These are phyloP conservation scores for Phialemoniopsis sp. DNA, from an alignment of 2,329 filamentous ascomycete species.

Conservation along the genomic window DNA sequence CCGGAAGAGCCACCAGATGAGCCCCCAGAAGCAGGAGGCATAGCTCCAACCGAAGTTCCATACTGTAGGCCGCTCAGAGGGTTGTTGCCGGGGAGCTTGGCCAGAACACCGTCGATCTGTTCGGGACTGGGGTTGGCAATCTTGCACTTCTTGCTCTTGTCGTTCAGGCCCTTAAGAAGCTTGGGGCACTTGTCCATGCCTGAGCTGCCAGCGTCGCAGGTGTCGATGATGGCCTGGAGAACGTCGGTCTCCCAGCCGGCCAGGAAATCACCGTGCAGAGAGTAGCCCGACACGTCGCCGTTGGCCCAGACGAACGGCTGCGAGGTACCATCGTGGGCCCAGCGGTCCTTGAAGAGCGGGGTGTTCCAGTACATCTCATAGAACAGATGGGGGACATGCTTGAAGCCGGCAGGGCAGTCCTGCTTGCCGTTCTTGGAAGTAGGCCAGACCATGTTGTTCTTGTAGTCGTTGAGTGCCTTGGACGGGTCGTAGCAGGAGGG, in stretches of 20 bases:
- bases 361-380: constrained; percentile 60
- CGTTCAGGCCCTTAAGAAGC: constrained; percentile 49
- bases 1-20: background rate
- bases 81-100: constrained; percentile 51
- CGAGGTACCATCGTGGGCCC: constrained; percentile 46
- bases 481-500: constrained; percentile 70
- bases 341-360: constrained; percentile 43
- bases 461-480: constrained; percentile 53
- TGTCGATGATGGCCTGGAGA: constrained; percentile 64
- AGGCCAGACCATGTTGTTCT: constrained; percentile 66
- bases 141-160: constrained; percentile 40
- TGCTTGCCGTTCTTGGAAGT: constrained; percentile 39
- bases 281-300: constrained; percentile 67
- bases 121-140: constrained; percentile 43
- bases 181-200: constrained; percentile 62
- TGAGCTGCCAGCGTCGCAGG: constrained; percentile 54
- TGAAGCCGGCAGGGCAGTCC: constrained; percentile 51
- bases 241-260: constrained; percentile 65
- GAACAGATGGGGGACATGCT: constrained; percentile 54
- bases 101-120: constrained; percentile 35
- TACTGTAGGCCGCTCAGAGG: constrained; percentile 47
- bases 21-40: background rate
- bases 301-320: constrained; percentile 67
- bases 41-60: constrained; percentile 22
- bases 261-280: constrained; percentile 68